Evolutionary conservation across 2,329 filamentous ascomycete genomes (phyloP).

Genomic region (Stromatinia cepivora): DNA sequence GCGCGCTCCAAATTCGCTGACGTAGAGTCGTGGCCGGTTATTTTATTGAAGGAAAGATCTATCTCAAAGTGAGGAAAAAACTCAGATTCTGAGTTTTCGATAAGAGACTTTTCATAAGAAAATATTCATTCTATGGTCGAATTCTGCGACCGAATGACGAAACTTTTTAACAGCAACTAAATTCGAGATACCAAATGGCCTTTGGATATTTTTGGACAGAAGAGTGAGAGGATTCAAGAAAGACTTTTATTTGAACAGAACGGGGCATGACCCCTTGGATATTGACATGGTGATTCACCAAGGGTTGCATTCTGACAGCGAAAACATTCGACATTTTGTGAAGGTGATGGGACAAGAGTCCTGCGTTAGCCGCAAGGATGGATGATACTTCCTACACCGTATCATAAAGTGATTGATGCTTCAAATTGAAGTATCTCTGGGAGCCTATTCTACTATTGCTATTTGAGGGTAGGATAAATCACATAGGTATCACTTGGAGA

Average conservation of each 20-base stretch:
- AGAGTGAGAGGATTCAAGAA: neutral
- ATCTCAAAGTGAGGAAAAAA: neutral
- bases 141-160: neutral
- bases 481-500: neutral
- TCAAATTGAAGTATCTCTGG: neutral
- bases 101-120: neutral
- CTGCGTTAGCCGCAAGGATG: neutral
- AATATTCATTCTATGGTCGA: neutral
- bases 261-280: neutral
- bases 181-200: too few relatives aligned
- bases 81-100: neutral
- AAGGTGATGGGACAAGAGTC: neutral
- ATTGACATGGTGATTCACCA: neutral
- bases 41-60: conserved; percentile 1
- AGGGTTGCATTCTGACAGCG: neutral
- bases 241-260: neutral
- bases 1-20: neutral
- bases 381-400: neutral
- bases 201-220: neutral
- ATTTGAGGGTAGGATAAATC: neutral
- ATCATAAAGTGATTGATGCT: rapidly evolving
- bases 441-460: neutral
- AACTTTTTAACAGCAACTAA: neutral
- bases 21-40: neutral
- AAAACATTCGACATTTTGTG: neutral